Conservation (phyloP, 768 basidiomycete genomes). For the Tulasnella sp. region DNA sequence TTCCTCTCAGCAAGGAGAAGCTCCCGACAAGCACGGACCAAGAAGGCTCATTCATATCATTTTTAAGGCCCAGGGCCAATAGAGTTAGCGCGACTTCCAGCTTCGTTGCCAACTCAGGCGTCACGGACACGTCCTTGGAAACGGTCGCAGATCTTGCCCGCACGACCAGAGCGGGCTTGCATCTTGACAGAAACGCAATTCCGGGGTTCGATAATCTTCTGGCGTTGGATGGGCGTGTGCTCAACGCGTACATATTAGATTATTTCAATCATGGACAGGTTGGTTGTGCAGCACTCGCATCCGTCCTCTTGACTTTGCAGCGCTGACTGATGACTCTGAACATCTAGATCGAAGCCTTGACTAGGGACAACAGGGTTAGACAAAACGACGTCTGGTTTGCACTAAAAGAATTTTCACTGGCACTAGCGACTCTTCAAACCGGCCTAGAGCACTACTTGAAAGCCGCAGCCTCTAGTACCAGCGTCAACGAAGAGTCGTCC, state of each 20-base stretch:
- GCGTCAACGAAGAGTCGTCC: constrained; percentile 32
- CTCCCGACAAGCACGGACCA: constrained; percentile 30
- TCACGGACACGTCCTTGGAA: constrained; percentile 48
- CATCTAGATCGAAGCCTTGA: neutral
- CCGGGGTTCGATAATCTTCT: constrained; percentile 46
- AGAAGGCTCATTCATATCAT: constrained; percentile 35
- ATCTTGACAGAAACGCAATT: constrained; percentile 56
- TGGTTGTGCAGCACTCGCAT: neutral
- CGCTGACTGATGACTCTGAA: neutral
- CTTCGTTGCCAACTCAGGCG: constrained; percentile 67
- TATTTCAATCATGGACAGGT: constrained; percentile 64
- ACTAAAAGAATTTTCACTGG: constrained; percentile 54
- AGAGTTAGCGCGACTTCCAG: constrained; percentile 47
- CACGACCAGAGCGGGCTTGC: constrained; percentile 51
- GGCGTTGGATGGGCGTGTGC: constrained; percentile 27
- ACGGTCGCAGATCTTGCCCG: constrained; percentile 50
- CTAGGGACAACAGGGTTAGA: constrained; percentile 32
- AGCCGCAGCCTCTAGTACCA: constrained; percentile 31
- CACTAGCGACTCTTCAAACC: constrained; percentile 48
- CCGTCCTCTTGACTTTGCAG: neutral
- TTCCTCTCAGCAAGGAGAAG: constrained; percentile 49
- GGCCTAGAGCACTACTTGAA: constrained; percentile 49
- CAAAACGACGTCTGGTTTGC: constrained; percentile 59
- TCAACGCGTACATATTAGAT: constrained; percentile 66
- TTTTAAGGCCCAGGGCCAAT: constrained; percentile 32